Evolutionary conservation across 2,329 filamentous ascomycete genomes (phyloP).

Genomic region (Colletotrichum costaricense): DNA sequence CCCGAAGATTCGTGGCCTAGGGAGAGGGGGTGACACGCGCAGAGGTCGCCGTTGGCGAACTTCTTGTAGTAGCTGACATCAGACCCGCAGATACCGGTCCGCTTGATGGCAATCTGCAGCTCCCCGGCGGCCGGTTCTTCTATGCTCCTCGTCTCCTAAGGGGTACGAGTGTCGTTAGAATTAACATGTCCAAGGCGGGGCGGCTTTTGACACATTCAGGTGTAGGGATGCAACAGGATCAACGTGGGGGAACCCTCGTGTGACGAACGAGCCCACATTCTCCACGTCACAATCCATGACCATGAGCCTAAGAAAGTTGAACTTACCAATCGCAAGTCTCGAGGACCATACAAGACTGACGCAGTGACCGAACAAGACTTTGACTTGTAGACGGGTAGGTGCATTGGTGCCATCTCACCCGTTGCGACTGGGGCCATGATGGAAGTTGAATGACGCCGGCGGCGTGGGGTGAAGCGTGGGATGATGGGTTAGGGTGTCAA

Average conservation of each 20-base stretch:
- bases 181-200: slow-evolving; percentile 21
- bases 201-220: not conserved
- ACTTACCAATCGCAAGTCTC: slow-evolving; percentile 68
- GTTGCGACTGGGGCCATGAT: slow-evolving; percentile 64
- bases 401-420: slow-evolving; percentile 55
- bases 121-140: slow-evolving; percentile 61
- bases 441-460: slow-evolving; percentile 39
- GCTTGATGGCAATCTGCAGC: slow-evolving; percentile 73
- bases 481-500: slow-evolving; percentile 38
- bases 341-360: slow-evolving; percentile 67
- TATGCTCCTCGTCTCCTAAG: slow-evolving; percentile 62
- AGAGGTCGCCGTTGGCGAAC: slow-evolving; percentile 77
- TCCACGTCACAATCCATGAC: slow-evolving; percentile 20
- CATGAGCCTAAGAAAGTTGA: slow-evolving; percentile 1
- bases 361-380: slow-evolving; percentile 61
- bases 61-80: slow-evolving; percentile 80
- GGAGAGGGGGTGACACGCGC: slow-evolving; percentile 72
- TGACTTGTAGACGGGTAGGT: slow-evolving; percentile 52
- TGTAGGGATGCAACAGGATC: slow-evolving; percentile 22
- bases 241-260: slow-evolving; percentile 41
- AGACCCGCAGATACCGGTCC: slow-evolving; percentile 77
- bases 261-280: slow-evolving; percentile 40
- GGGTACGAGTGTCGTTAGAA: slow-evolving; percentile 34
- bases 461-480: slow-evolving; percentile 49
- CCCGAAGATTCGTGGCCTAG: slow-evolving; percentile 73